A percentile compares a stretch with the other conserved stretches of the same genome.
Conservation (phyloP, 2,329 filamentous ascomycete genomes). For the Clonostachys solani region DNA sequence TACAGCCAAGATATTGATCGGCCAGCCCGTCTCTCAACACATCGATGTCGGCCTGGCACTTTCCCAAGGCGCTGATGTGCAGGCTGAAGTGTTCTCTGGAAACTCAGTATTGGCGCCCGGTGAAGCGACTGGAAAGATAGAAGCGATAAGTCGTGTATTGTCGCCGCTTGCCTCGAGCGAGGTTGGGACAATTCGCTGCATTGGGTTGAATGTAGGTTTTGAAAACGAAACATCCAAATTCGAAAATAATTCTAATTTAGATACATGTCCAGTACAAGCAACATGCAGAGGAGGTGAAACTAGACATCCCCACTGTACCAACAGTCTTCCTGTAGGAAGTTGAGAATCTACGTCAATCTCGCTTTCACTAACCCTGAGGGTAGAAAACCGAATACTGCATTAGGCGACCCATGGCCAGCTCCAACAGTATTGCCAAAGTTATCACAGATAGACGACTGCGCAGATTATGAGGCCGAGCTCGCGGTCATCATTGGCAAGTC, state of each 20-base stretch:
- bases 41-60: constrained; percentile 55
- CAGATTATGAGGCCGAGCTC: constrained; percentile 57
- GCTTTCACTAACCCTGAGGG: background rate
- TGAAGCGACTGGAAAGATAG: constrained; percentile 38
- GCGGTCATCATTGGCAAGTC: constrained; percentile 48
- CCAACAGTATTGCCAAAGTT: constrained; percentile 46
- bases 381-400: constrained; percentile 46
- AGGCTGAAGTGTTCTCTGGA: constrained; percentile 52
- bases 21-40: constrained; percentile 46
- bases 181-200: constrained; percentile 53
- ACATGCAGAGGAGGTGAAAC: constrained; percentile 41
- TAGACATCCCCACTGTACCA: constrained; percentile 47
- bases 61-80: constrained; percentile 49
- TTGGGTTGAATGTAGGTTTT: constrained; percentile 46
- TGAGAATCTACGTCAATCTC: background rate
- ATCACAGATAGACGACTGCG: constrained; percentile 42
- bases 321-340: constrained; percentile 44
- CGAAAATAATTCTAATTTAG: constrained; percentile 4
- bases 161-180: constrained; percentile 29
- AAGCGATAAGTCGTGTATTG: constrained; percentile 41
- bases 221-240: constrained; percentile 11
- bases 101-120: constrained; percentile 53
- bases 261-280: constrained; percentile 21
- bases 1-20: constrained; percentile 43
- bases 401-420: constrained; percentile 49